Evolutionary conservation across 768 basidiomycete genomes (phyloP).

Genomic region (Chlorophyllum brunneum): DNA sequence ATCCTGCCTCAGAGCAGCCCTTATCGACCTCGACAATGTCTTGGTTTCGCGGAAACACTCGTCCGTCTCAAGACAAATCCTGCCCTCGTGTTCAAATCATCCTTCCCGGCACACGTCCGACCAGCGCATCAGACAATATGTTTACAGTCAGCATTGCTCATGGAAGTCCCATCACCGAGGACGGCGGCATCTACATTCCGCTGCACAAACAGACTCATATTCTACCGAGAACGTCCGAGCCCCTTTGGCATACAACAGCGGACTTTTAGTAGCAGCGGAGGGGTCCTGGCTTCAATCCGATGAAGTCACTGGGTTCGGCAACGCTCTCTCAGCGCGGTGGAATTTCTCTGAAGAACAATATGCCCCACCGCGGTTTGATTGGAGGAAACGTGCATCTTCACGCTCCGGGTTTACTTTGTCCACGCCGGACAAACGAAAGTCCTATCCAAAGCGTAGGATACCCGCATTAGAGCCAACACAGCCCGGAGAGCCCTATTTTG

Average conservation of each 20-base stretch:
- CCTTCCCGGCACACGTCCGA: not conserved
- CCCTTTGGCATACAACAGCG: no score
- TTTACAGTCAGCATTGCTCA: slow-evolving; percentile 6
- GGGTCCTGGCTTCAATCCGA: slow-evolving; percentile 35
- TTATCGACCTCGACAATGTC: slow-evolving; percentile 8
- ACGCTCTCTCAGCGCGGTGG: not conserved
- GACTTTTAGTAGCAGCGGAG: slow-evolving; percentile 25
- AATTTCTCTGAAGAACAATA: not conserved
- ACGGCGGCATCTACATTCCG: not conserved
- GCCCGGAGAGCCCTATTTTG: slow-evolving; percentile 39
- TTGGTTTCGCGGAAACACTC: not conserved
- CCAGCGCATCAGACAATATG: slow-evolving; percentile 7
- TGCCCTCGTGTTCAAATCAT: not conserved
- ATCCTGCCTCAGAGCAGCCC: slow-evolving; percentile 7
- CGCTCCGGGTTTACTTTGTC: slow-evolving; percentile 20
- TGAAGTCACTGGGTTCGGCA: slow-evolving; percentile 11
- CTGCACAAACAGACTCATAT: not conserved
- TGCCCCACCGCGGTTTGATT: slow-evolving; percentile 48
- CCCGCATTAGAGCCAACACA: slow-evolving; percentile 30
- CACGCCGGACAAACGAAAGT: slow-evolving; percentile 4
- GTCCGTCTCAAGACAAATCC: not conserved
- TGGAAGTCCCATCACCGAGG: not conserved
- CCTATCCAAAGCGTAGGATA: slow-evolving; percentile 25
- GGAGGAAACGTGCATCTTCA: slow-evolving; percentile 54
- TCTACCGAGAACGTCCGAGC: not conserved